Conservation (phyloP, 1,284 basidiomycete species). For the Fistulinella cinereoalba region DNA sequence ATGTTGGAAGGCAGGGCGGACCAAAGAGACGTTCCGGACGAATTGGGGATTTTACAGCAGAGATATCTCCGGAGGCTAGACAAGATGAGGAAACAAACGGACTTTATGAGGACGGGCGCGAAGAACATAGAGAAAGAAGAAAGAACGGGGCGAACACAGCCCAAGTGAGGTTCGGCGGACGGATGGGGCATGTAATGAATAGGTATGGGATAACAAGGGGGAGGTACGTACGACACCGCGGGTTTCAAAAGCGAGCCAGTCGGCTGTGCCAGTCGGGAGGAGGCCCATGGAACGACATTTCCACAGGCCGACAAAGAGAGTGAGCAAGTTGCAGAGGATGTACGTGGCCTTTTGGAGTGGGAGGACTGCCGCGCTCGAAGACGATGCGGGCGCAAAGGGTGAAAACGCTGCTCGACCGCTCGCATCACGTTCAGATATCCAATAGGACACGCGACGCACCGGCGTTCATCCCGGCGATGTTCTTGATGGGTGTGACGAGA, state of each 20-base stretch:
- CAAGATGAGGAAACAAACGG: background rate
- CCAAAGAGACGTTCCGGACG: background rate
- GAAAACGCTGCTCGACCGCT: too few species aligned
- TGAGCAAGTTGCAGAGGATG: slow-evolving; percentile 67
- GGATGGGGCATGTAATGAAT: too few species aligned
- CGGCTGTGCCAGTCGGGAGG: slow-evolving; percentile 81
- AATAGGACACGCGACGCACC: slow-evolving; percentile 42
- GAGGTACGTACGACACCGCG: slow-evolving; percentile 57
- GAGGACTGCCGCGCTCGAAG: slow-evolving; percentile 52
- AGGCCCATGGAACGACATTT: slow-evolving; percentile 91
- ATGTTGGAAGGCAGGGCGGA: too few species aligned
- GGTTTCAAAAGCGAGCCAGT: slow-evolving; percentile 90
- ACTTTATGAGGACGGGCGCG: background rate
- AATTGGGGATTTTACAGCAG: slow-evolving; percentile 7
- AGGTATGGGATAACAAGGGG: background rate
- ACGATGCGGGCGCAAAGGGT: slow-evolving; percentile 55
- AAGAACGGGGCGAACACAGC: background rate
- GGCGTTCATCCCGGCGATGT: slow-evolving; percentile 70
- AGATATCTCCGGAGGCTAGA: slow-evolving; percentile 30
- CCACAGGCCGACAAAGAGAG: slow-evolving; percentile 80
- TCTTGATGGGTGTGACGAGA: slow-evolving; percentile 77
- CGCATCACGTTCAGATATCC: too few species aligned
- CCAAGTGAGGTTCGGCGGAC: too few species aligned
- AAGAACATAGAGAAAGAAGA: background rate
- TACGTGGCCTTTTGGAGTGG: slow-evolving; percentile 67